Evolutionary conservation across 768 basidiomycete species (phyloP), one percentile per base, ranked within the genome.

Genomic region (Boletus tomentosulus): DNA sequence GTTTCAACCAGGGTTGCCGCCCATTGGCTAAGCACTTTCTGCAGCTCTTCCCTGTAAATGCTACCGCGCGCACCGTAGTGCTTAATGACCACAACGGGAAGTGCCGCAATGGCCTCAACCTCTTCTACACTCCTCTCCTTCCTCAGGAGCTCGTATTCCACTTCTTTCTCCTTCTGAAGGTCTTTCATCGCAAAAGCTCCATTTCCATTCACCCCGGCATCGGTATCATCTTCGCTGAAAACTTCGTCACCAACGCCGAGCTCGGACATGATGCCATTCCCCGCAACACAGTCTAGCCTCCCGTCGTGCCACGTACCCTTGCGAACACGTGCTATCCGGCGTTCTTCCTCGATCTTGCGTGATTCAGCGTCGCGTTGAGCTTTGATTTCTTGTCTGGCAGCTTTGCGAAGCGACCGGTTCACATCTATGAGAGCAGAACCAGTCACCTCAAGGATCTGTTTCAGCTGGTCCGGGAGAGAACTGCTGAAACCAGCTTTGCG

Each of bases 81-180:
- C 60, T 83, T 82, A 63, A 99, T 81, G 13, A 99, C 77, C 0
- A 99, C 89, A 12, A 98, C 82, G 0, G 97, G 96, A 50, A 97
- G 73, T 0, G 83, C 74, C 12, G 77, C 76, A 45, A 89, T 72
- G 11, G 76, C 78, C 39, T 81, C 76, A 10, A 76, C 51, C 34
- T 85, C 81, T 43, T 75, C 77, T 46, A 68, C 62, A n/a, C 51
- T 60, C 51, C 57, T 62, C 49, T 69, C 69, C 54, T 63, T 65
- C 56, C 64, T 63, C 39, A 58, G 51, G 33, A 69, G 61, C 7
- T 73, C 68, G 24, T 67, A 65, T 61, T 71, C 63, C 46, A 68
- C 53, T 66, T 64, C 56, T 65, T 72, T 64, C 41, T 66, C 63
- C 34, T 48, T 62, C 24, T 59, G 41, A 27, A 65, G 54, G 8